Evolutionary conservation across 2,329 filamentous ascomycete genomes (phyloP).

Genomic region (Aspergillus novoparasiticus): DNA sequence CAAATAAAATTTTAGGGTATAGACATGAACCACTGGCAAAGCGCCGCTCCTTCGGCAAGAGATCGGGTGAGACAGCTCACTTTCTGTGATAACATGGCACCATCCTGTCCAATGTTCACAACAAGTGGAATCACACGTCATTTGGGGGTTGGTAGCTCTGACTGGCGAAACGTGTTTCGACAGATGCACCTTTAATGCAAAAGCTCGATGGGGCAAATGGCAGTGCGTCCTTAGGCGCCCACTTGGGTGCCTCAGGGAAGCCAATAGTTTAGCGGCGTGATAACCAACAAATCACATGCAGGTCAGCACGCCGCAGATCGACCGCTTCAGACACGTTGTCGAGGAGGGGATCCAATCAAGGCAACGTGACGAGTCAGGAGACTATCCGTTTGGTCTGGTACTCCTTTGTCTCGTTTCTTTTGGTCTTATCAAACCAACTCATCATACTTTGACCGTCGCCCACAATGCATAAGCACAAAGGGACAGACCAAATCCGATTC

Average conservation of each 20-base stretch:
- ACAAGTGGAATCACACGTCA: neutral
- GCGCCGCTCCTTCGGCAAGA: neutral
- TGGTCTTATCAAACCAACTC: conserved; percentile 11
- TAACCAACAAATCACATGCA: conserved; percentile 25
- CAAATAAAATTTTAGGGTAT: conserved; percentile 1
- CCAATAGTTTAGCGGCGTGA: conserved; percentile 21
- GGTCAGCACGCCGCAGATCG: conserved; percentile 14
- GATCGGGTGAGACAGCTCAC: neutral
- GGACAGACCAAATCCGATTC: neutral
- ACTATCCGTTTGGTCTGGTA: neutral
- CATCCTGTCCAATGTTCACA: neutral
- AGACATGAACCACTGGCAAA: neutral
- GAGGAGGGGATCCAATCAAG: conserved; percentile 11
- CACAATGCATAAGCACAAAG: conserved; percentile 7
- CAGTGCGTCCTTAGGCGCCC: conserved; percentile 27
- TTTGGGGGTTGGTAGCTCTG: neutral
- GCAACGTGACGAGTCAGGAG: conserved; percentile 5
- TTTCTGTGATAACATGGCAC: neutral
- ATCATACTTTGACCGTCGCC: neutral
- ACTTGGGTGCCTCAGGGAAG: conserved; percentile 5
- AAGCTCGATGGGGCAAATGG: conserved; percentile 17
- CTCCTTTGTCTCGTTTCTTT: neutral
- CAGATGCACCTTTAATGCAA: neutral
- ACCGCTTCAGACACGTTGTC: conserved; percentile 21
- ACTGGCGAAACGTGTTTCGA: conserved; percentile 10